phyloP scores from a whole-genome alignment of 345 rosid species.

The Linum usitatissimum region DNA sequence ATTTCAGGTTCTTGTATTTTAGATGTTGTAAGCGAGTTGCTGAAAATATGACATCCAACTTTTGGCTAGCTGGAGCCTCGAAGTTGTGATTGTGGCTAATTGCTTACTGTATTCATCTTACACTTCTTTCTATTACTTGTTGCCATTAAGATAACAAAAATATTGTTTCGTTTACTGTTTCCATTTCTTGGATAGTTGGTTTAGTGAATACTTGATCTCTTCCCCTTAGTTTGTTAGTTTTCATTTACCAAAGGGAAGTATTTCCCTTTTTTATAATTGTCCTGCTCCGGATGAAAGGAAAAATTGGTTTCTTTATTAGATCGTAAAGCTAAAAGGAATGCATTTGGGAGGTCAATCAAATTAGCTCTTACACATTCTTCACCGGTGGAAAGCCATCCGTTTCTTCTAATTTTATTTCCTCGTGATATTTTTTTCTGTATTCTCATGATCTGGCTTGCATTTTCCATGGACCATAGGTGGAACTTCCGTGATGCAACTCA shows the following conservation, averaged over 20 bases:
- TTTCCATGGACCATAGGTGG: slow-evolving; percentile 36
- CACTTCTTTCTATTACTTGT: neutral
- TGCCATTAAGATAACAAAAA: neutral
- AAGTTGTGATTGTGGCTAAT: neutral
- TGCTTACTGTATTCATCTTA: neutral
- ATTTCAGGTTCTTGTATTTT: neutral
- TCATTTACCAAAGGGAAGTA: neutral
- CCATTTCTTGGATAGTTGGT: neutral
- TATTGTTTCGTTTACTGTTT: neutral
- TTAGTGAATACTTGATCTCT: neutral
- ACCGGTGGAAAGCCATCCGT: neutral
- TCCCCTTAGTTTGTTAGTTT: neutral
- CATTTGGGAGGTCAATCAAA: neutral
- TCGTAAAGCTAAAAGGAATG: neutral
- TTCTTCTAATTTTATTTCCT: neutral
- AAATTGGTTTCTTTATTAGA: neutral
- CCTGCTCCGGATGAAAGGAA: neutral
- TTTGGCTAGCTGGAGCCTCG: neutral
- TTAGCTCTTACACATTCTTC: neutral
- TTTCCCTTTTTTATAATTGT: neutral
- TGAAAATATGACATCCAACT: neutral
- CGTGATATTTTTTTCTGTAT: neutral
- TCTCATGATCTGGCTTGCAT: neutral
- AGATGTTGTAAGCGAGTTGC: neutral
- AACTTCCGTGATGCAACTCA: slow-evolving; percentile 45